phyloP scores from a whole-genome alignment of 1,284 basidiomycete genomes.

The Ceraceosorus guamensis region DNA sequence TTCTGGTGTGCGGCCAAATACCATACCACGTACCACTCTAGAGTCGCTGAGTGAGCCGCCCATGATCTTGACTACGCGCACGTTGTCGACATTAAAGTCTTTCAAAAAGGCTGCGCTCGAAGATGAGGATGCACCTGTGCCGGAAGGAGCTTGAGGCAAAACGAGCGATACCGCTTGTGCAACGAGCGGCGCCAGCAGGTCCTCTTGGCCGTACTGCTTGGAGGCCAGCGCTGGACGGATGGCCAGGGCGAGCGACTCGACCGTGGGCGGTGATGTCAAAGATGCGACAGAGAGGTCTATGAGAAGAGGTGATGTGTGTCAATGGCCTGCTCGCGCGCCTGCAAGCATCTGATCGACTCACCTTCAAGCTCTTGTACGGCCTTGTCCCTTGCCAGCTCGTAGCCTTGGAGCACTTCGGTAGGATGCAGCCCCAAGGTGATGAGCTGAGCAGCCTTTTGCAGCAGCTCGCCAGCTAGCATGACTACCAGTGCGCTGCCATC shows the following conservation, averaged over 20 bases:
- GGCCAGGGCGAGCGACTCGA: constrained; percentile 67
- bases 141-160: constrained; percentile 21
- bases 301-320: constrained; percentile 1
- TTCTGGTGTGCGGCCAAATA: constrained; percentile 91
- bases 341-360: constrained; percentile 55
- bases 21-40: constrained; percentile 92
- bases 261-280: constrained; percentile 71
- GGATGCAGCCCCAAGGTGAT: constrained; percentile 95
- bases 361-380: constrained; percentile 83
- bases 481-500: constrained; percentile 93
- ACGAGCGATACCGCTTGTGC: constrained; percentile 69
- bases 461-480: constrained; percentile 88
- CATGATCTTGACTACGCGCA: constrained; percentile 97
- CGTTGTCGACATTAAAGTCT: constrained; percentile 69
- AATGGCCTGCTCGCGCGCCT: no score
- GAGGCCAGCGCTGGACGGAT: constrained; percentile 87
- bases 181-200: constrained; percentile 71
- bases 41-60: constrained; percentile 77
- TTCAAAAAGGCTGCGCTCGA: constrained; percentile 50
- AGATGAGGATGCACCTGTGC: constrained; percentile 51
- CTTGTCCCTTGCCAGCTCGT: constrained; percentile 83
- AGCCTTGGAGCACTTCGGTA: constrained; percentile 78
- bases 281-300: constrained; percentile 49
- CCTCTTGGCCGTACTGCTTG: constrained; percentile 93
- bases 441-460: constrained; percentile 87